Conservation (phyloP, 768 basidiomycete genomes). For the Auriscalpium vulgare region DNA sequence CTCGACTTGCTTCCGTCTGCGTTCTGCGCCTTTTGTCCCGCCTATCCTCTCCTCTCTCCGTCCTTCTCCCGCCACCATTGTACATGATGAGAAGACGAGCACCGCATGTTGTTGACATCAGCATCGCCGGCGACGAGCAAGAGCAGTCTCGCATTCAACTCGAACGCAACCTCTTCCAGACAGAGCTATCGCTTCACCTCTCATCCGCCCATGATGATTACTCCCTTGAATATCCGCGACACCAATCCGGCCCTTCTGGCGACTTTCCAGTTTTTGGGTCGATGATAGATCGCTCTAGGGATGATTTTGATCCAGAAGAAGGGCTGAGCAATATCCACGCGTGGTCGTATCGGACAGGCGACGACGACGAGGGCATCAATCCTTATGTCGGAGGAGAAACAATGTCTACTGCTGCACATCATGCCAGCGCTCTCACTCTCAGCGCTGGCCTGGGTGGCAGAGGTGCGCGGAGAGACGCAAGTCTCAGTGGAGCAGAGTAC, state of each 20-base stretch:
- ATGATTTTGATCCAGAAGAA: slow-evolving; percentile 49
- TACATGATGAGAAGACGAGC: neutral
- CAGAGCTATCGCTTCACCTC: slow-evolving; percentile 63
- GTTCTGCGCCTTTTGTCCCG: no score
- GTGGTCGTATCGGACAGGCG: slow-evolving; percentile 35
- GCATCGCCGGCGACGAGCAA: slow-evolving; percentile 65
- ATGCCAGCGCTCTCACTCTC: slow-evolving; percentile 82
- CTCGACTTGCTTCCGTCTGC: no score
- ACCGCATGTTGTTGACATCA: slow-evolving; percentile 29
- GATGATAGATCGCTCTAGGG: slow-evolving; percentile 44
- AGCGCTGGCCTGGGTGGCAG: slow-evolving; percentile 69
- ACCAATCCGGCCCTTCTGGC: slow-evolving; percentile 45
- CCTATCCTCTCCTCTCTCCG: no score
- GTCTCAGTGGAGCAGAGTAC: slow-evolving; percentile 73
- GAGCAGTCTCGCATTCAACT: slow-evolving; percentile 73
- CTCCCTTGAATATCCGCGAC: slow-evolving; percentile 65
- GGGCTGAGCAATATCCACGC: slow-evolving; percentile 25
- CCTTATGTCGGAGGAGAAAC: slow-evolving; percentile 60
- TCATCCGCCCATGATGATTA: slow-evolving; percentile 42
- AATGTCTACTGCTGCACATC: slow-evolving; percentile 80
- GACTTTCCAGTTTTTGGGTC: slow-evolving; percentile 53
- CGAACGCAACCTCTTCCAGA: slow-evolving; percentile 69
- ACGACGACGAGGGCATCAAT: slow-evolving; percentile 58
- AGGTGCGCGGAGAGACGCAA: slow-evolving; percentile 42
- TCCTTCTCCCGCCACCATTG: neutral